Evolutionary conservation across 352 stramenopile species (phyloP).

Genomic region (Nothophytophthora sp.): DNA sequence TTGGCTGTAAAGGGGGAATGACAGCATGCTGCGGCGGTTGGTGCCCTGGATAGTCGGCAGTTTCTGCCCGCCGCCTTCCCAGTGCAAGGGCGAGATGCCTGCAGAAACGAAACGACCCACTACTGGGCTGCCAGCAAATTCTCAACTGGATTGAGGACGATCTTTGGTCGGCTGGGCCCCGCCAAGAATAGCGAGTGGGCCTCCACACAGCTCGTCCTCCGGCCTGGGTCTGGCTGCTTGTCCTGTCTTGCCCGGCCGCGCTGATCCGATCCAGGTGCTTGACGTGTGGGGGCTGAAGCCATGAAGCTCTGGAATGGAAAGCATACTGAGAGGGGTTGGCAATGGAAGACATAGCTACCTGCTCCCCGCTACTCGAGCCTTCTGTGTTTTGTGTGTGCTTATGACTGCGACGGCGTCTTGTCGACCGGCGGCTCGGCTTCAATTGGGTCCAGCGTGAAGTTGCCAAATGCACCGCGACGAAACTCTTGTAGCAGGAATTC

Average conservation of each 20-base stretch:
- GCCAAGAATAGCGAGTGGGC: constrained; percentile 23
- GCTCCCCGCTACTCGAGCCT: not conserved
- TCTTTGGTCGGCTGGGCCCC: not conserved
- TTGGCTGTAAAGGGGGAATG: constrained; percentile 75
- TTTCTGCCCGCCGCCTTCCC: constrained; percentile 7
- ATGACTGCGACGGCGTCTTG: constrained; percentile 11
- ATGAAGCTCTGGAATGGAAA: constrained; percentile 5
- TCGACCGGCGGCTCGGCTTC: constrained; percentile 8
- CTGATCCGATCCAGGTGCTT: constrained; percentile 3
- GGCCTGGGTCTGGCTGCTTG: constrained; percentile 6
- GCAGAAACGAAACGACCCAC: constrained; percentile 20
- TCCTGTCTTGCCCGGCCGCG: constrained; percentile 5
- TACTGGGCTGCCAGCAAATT: constrained; percentile 24
- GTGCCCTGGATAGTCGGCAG: constrained; percentile 14
- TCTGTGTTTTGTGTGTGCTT: constrained; percentile 12
- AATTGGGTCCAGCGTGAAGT: constrained; percentile 83
- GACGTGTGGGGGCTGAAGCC: constrained; percentile 7
- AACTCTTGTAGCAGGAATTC: constrained; percentile 79
- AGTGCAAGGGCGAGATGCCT: too few species aligned
- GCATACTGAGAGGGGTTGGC: too few species aligned
- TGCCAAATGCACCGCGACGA: constrained; percentile 71
- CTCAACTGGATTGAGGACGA: constrained; percentile 14
- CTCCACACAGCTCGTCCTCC: constrained; percentile 16
- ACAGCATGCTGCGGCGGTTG: constrained; percentile 46
- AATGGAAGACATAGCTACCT: too few species aligned